Conservation (phyloP, 208 protist species). For the Polymyxa betae region DNA sequence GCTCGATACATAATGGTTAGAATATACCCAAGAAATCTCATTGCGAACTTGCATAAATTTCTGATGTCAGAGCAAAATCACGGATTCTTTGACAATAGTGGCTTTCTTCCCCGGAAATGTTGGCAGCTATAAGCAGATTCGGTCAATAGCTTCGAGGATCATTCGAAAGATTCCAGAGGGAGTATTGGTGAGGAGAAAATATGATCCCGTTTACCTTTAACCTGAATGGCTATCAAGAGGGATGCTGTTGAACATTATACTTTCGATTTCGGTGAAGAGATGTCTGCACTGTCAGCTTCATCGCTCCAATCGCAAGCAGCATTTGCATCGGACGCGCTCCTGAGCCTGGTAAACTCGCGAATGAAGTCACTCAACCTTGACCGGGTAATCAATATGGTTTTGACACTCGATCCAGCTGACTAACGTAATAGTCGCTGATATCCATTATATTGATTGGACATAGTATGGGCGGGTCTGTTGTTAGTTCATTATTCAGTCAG, state of each 20-base stretch:
- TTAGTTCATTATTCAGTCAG: not conserved
- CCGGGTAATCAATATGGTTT: not conserved
- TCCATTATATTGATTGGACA: constrained; percentile 48
- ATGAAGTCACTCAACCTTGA: constrained; percentile 1
- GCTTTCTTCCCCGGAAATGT: constrained; percentile 44
- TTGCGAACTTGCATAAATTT: not conserved
- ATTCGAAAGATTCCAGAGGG: constrained; percentile 31
- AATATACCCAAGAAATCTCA: not conserved
- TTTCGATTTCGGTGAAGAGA: constrained; percentile 34
- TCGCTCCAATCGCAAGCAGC: constrained; percentile 9
- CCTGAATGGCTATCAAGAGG: not conserved
- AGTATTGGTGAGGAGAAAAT: not conserved
- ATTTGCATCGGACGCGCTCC: not conserved
- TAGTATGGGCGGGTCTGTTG: constrained; percentile 42
- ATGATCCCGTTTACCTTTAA: not conserved
- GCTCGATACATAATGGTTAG: constrained; percentile 1
- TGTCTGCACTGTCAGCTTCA: constrained; percentile 11
- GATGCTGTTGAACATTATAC: constrained; percentile 48
- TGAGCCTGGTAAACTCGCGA: not conserved
- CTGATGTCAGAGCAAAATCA: not conserved
- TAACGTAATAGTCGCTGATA: not conserved
- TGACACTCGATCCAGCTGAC: not conserved
- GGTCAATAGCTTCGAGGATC: constrained; percentile 15
- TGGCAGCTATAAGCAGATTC: constrained; percentile 47
- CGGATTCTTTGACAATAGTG: constrained; percentile 21